Conservation (phyloP, 768 basidiomycete genomes). For the Mycena vitilis region DNA sequence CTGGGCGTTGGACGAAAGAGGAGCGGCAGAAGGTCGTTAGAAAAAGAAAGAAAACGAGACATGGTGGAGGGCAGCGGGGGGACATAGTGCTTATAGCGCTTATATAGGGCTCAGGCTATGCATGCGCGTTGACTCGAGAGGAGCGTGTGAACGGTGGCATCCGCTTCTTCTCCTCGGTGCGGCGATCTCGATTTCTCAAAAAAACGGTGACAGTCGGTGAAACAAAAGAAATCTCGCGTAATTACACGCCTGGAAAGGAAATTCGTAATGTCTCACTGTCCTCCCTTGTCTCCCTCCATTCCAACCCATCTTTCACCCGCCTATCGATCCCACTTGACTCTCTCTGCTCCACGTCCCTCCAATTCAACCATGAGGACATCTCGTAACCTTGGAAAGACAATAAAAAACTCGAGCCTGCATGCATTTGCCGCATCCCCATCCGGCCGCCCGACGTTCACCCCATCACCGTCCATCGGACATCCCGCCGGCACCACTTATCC, state of each 20-base stretch:
- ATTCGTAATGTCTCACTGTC: no score
- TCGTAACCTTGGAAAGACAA: conserved; percentile 20
- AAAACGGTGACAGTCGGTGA: no score
- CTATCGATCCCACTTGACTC: not conserved
- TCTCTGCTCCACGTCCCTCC: not conserved
- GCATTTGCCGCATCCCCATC: conserved; percentile 24
- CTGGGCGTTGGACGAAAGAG: not conserved
- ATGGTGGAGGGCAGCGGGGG: conserved; percentile 7
- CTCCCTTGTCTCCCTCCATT: not conserved
- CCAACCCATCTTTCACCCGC: no score
- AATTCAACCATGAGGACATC: not conserved
- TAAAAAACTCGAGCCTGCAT: conserved; percentile 22
- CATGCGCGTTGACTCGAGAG: conserved; percentile 12
- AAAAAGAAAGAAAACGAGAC: conserved; percentile 9
- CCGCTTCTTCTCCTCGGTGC: conserved; percentile 8
- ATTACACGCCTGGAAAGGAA: no score
- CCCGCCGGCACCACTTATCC: conserved; percentile 10
- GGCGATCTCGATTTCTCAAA: no score
- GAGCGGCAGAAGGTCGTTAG: conserved; percentile 3
- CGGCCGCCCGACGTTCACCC: not conserved
- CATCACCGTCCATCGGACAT: not conserved
- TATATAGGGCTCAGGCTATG: conserved; percentile 9
- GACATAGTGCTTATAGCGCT: not conserved
- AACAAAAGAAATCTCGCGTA: no score
- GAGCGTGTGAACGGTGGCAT: not conserved